Evolutionary conservation across 1,139 yeast species (phyloP), one percentile per base, ranked within the genome.

Genomic region (Candida neerlandica): DNA sequence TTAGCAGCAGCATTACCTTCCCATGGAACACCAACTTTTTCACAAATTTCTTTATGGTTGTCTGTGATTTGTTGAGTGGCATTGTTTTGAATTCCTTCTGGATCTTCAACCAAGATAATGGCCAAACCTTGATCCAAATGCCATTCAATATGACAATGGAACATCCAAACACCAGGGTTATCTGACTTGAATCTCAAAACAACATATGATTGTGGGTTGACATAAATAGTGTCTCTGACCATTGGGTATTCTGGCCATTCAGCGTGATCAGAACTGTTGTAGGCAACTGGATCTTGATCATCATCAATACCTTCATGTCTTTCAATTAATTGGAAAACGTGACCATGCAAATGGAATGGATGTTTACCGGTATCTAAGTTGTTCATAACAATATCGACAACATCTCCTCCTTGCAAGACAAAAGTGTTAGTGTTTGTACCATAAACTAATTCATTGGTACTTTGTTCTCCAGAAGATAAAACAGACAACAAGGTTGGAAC

Each of bases 91-190:
- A 86, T 64, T 26, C 70, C 68, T 35, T 70, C 58, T 18, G 96
- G 96, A 38, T 89, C 91, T 70, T 89, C 96, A 45, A 89, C 73
- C 37, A 86, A 77, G 1, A 81, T 77, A 51, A 85, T 71, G 14
- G 91, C 92, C 53, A 90, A 77, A 54, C 97, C 97, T 69, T 89
- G 96, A 60, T 82, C 84, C 74, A 90, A 79, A 73, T 90, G 97
- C 97, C 97, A 90, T 62, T 90, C 96, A 57, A 90, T 85, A 62
- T 90, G 97, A 71, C 97, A 91, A 67, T 90, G 97, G 89, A 90
- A 90, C 62, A 86, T 77, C 96, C 96, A 89, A 39, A 89, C 90
- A 61, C 96, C 96, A 26, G 96, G 96, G 66, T 89, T 89, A 61
- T 86, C 83, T 46, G 96, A 90, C 58, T 72, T 78, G 65, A 86